A percentile compares a stretch with the other conserved stretches of the same genome.
Conservation (phyloP, 2,329 filamentous ascomycete species). For the Fusarium marasasianum region DNA sequence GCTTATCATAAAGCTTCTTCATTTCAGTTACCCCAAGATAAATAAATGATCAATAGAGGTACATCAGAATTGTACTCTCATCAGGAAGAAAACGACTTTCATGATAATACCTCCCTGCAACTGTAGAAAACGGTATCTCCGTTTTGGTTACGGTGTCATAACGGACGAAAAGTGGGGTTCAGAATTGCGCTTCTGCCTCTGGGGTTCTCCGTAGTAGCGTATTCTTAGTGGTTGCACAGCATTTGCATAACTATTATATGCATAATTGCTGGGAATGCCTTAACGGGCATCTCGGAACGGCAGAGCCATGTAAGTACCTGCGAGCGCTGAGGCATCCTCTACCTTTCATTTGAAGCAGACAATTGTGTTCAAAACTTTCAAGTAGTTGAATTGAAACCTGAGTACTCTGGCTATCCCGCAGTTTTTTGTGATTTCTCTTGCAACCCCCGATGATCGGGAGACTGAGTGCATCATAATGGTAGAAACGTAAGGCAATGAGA, state of each 20-base stretch:
- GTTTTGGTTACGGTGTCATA: background rate
- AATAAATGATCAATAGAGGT: too few species aligned
- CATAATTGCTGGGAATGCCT: background rate
- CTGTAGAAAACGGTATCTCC: background rate
- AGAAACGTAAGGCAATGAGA: background rate
- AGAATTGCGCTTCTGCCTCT: background rate
- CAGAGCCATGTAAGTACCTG: background rate
- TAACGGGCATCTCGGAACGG: background rate
- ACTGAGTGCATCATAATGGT: background rate
- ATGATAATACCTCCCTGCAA: too few species aligned
- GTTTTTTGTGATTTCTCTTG: background rate
- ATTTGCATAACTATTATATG: background rate
- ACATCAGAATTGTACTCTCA: too few species aligned
- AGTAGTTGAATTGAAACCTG: background rate
- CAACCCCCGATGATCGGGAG: background rate
- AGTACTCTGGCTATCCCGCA: background rate
- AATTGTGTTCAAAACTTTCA: background rate
- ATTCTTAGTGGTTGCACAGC: background rate
- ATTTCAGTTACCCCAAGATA: too few species aligned
- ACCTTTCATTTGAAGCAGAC: background rate
- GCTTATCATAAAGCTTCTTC: background rate
- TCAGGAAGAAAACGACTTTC: background rate
- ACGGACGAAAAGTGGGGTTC: background rate
- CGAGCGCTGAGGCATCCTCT: background rate
- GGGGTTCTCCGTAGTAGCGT: background rate